Evolutionary conservation across 306 rosid species (phyloP).

Genomic region (Rosa multiflora): DNA sequence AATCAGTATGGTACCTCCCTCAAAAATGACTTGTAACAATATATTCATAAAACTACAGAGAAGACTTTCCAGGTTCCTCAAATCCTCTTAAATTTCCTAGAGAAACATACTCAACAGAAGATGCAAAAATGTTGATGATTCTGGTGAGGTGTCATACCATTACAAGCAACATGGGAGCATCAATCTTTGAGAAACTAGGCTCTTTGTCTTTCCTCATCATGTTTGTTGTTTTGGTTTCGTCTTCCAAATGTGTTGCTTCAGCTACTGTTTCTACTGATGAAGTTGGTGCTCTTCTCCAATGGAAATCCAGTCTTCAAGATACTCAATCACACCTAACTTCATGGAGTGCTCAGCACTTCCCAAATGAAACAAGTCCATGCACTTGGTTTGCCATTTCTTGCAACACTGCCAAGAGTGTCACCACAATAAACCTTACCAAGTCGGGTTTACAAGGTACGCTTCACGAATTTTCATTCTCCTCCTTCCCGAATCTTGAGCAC

Average conservation of each 20-base stretch:
- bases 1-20: background rate
- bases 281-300: constrained; percentile 32
- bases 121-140: no score
- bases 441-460: constrained; percentile 39
- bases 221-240: constrained; percentile 1
- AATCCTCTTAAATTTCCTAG: background rate
- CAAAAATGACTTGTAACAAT: background rate
- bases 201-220: background rate
- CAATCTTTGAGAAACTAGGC: constrained; percentile 6
- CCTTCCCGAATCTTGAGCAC: constrained; percentile 25
- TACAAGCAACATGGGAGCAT: constrained; percentile 14
- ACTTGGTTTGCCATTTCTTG: constrained; percentile 38
- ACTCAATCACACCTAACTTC: background rate
- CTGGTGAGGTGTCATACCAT: background rate
- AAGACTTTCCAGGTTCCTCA: background rate
- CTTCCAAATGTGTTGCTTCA: background rate
- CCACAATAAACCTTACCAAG: constrained; percentile 20
- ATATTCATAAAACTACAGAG: background rate
- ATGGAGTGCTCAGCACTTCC: background rate
- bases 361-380: constrained; percentile 17
- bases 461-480: constrained; percentile 25
- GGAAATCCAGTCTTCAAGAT: constrained; percentile 30
- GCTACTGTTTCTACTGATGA: constrained; percentile 22
- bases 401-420: constrained; percentile 23
- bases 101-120: background rate